A percentile compares a stretch with the other conserved stretches of the same genome.
These are phyloP conservation scores for Nakazawaea laoshanensis DNA, from an alignment of 805 yeast species.

Conservation along the genomic window DNA sequence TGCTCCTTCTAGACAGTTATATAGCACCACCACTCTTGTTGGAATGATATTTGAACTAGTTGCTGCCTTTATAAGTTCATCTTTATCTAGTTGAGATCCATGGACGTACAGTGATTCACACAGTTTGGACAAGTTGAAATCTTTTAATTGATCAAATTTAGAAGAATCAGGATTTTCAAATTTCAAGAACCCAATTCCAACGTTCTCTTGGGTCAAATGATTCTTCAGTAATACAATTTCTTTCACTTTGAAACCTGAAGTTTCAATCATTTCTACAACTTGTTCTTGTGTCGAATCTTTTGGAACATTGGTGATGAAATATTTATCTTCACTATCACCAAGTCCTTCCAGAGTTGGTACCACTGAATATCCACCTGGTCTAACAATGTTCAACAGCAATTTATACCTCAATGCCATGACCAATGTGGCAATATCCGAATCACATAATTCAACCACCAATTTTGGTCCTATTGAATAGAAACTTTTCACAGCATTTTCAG, in stretches of 20 bases:
- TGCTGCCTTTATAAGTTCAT: too few species aligned
- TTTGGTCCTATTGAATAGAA: too few species aligned
- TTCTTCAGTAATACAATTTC: constrained; percentile 37
- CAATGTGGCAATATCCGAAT: not conserved
- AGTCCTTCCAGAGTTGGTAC: constrained; percentile 11
- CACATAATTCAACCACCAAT: constrained; percentile 9
- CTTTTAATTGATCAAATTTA: too few species aligned
- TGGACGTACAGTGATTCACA: too few species aligned
- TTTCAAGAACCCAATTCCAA: constrained; percentile 54
- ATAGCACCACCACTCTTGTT: constrained; percentile 49
- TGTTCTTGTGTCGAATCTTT: constrained; percentile 31
- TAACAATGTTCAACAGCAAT: constrained; percentile 19
- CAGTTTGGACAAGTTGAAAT: too few species aligned
- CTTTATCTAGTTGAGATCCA: too few species aligned
- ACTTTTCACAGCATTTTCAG: too few species aligned
- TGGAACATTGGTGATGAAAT: constrained; percentile 39
- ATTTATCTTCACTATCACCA: constrained; percentile 36
- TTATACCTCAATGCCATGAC: not conserved
- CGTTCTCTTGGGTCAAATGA: constrained; percentile 37
- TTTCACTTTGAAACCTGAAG: constrained; percentile 25
- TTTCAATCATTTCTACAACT: constrained; percentile 30
- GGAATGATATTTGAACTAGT: constrained; percentile 14
- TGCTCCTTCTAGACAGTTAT: constrained; percentile 58
- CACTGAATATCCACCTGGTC: constrained; percentile 37
- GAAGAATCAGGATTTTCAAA: too few species aligned